These are phyloP conservation scores for Epichloe elymi DNA, from an alignment of 2,329 filamentous ascomycete genomes.

Conservation along the genomic window DNA sequence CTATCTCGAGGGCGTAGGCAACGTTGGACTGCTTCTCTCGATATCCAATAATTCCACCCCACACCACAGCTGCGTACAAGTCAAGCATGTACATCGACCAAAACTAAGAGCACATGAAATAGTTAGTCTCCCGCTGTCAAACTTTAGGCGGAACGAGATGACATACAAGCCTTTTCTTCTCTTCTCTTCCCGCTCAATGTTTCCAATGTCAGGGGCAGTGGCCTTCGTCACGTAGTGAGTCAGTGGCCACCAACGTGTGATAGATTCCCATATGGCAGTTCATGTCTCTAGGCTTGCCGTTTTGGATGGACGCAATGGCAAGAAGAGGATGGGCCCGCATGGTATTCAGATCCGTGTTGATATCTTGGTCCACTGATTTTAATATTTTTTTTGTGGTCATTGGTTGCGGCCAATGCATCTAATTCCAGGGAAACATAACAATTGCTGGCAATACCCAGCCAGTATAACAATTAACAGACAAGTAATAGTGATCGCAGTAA, in stretches of 20 bases:
- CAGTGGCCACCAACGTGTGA: conserved; percentile 33
- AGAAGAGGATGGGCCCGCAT: conserved; percentile 26
- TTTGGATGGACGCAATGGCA: conserved; percentile 36
- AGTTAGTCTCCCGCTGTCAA: background rate
- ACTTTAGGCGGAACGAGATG: background rate
- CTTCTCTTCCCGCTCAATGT: conserved; percentile 34
- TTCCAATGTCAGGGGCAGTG: conserved; percentile 31
- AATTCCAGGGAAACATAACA: too few species aligned
- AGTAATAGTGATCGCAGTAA: too few species aligned
- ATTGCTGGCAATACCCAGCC: too few species aligned
- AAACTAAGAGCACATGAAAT: conserved; percentile 19
- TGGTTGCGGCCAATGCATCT: too few species aligned
- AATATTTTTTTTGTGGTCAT: too few species aligned
- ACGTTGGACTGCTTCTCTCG: conserved; percentile 14
- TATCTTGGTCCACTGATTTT: too few species aligned
- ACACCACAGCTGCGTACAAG: conserved; percentile 39
- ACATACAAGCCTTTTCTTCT: conserved; percentile 26
- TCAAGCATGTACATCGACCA: conserved; percentile 47
- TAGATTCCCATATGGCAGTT: conserved; percentile 38
- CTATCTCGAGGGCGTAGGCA: conserved; percentile 13
- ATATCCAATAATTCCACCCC: conserved; percentile 19
- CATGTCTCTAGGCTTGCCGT: conserved; percentile 34
- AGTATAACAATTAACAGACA: too few species aligned
- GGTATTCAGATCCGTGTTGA: conserved; percentile 6
- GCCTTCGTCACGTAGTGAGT: conserved; percentile 38